phyloP scores from a whole-genome alignment of 371 early-diverging fungal genomes.

The Syncephalis fuscata region DNA sequence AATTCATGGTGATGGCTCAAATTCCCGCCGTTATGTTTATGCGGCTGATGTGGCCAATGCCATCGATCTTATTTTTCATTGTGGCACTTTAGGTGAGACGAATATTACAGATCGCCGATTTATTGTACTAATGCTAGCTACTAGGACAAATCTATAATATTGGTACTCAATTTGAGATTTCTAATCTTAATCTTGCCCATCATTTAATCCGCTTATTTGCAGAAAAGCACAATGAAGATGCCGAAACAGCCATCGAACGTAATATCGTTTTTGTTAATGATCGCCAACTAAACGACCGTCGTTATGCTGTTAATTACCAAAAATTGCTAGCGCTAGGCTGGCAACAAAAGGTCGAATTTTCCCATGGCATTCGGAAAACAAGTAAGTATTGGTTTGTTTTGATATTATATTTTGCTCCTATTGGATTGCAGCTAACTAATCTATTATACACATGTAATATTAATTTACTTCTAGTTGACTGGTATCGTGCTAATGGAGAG shows the following conservation, averaged over 20 bases:
- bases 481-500: conserved; percentile 34
- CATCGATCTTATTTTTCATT: conserved; percentile 48
- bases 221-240: conserved; percentile 11
- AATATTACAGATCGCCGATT: too few species aligned
- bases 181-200: conserved; percentile 51
- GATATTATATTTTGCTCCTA: not conserved
- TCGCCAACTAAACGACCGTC: conserved; percentile 61
- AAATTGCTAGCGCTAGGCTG: conserved; percentile 57
- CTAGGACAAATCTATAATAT: conserved; percentile 62
- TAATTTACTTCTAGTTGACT: conserved; percentile 24
- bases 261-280: conserved; percentile 58
- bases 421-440: too few species aligned
- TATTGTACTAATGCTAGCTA: not conserved
- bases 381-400: conserved; percentile 23
- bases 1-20: conserved; percentile 67
- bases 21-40: conserved; percentile 64
- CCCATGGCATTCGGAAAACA: conserved; percentile 48
- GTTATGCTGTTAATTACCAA: conserved; percentile 60
- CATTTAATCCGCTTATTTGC: conserved; percentile 36
- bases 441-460: too few species aligned
- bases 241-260: not conserved
- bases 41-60: conserved; percentile 64
- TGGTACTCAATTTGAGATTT: conserved; percentile 55
- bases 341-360: conserved; percentile 42
- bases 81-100: conserved; percentile 34